Evolutionary conservation across 306 rosid genomes (phyloP).

Genomic region (Cucumis hystrix): DNA sequence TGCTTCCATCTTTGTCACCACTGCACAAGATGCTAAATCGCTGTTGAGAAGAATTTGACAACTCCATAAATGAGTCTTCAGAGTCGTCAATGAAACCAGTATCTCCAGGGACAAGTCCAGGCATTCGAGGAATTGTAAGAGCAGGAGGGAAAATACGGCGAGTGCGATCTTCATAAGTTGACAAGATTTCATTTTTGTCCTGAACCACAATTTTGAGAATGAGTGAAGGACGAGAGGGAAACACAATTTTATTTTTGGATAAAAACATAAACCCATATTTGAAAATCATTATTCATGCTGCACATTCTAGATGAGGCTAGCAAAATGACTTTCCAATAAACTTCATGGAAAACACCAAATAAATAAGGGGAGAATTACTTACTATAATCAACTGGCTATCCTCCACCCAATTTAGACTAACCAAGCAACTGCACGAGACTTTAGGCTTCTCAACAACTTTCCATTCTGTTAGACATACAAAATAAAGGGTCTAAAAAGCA

Average conservation of each 20-base stretch:
- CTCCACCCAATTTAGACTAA: slow-evolving; percentile 88
- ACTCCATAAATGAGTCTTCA: slow-evolving; percentile 70
- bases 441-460: slow-evolving; percentile 68
- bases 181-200: slow-evolving; percentile 43
- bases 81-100: slow-evolving; percentile 70
- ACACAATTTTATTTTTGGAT: not conserved
- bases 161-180: slow-evolving; percentile 85
- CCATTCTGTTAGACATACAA: slow-evolving; percentile 53
- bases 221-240: not conserved
- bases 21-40: slow-evolving; percentile 80
- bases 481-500: slow-evolving; percentile 6
- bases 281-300: not conserved
- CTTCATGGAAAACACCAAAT: slow-evolving; percentile 1
- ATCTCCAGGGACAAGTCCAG: slow-evolving; percentile 89
- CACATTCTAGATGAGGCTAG: not conserved
- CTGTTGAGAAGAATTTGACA: slow-evolving; percentile 79
- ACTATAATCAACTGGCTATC: slow-evolving; percentile 46
- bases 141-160: slow-evolving; percentile 87
- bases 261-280: not conserved
- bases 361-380: slow-evolving; percentile 18
- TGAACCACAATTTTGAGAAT: slow-evolving; percentile 24
- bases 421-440: slow-evolving; percentile 56
- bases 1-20: slow-evolving; percentile 80
- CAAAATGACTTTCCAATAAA: not conserved
- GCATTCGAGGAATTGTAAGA: slow-evolving; percentile 78